Percentiles rank a stretch among this genome's conserved stretches.
Conservation (phyloP, 1,284 basidiomycete species). For the Blastosporella zonata region DNA sequence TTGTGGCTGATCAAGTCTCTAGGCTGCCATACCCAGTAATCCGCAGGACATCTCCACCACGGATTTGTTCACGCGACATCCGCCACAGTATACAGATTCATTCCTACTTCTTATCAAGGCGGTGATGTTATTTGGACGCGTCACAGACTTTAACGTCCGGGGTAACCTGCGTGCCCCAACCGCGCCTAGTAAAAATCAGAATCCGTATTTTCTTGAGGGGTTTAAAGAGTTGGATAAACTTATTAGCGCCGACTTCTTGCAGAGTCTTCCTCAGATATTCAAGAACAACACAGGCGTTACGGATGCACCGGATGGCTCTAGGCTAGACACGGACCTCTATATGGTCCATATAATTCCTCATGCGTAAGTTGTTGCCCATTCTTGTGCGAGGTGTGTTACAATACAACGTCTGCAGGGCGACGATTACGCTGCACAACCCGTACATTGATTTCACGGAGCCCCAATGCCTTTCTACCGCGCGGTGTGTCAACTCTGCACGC, state of each 20-base stretch:
- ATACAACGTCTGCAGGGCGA: constrained; percentile 48
- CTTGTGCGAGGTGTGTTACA: background rate
- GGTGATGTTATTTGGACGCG: constrained; percentile 76
- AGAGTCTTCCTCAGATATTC: constrained; percentile 63
- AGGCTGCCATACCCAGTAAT: constrained; percentile 63
- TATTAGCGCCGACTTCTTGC: constrained; percentile 62
- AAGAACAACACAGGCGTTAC: constrained; percentile 59
- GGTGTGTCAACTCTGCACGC: constrained; percentile 71
- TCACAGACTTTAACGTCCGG: constrained; percentile 79
- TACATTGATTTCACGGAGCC: constrained; percentile 72
- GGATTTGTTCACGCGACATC: constrained; percentile 66
- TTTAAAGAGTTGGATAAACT: constrained; percentile 69
- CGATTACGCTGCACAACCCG: constrained; percentile 79
- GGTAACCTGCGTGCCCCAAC: constrained; percentile 59
- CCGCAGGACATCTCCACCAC: constrained; percentile 64
- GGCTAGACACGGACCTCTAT: constrained; percentile 75
- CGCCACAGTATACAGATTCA: constrained; percentile 73
- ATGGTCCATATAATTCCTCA: constrained; percentile 81
- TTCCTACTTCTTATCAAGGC: constrained; percentile 76
- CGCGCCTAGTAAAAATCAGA: constrained; percentile 60
- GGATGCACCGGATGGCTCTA: constrained; percentile 50
- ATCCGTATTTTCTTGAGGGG: constrained; percentile 61
- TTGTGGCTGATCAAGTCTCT: constrained; percentile 9
- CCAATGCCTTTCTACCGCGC: constrained; percentile 58
- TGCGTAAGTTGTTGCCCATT: constrained; percentile 51